Percentiles rank a stretch among this genome's conserved stretches.
Evolutionary conservation across 805 yeast genomes (phyloP).

Genomic region (Starmerella vitae): DNA sequence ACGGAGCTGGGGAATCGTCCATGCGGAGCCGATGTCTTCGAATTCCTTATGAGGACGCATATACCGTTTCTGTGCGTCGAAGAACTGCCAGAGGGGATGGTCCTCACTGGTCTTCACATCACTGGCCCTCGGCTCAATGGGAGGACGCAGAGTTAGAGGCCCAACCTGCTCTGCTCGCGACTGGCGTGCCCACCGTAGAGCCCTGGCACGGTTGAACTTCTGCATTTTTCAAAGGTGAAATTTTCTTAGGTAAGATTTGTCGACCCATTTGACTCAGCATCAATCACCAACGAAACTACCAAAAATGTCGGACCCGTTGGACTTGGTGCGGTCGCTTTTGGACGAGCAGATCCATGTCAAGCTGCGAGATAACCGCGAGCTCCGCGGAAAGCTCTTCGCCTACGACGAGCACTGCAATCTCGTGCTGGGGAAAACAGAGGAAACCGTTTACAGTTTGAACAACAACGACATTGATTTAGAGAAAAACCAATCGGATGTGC

Average conservation of each 20-base stretch:
- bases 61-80: conserved; percentile 44
- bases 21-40: conserved; percentile 42
- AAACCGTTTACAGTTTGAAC: conserved; percentile 52
- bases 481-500: conserved; percentile 60
- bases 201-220: conserved; percentile 10
- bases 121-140: conserved; percentile 68
- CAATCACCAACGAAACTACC: too few species aligned
- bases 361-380: conserved; percentile 85
- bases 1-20: conserved; percentile 82
- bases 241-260: not conserved
- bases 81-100: conserved; percentile 94
- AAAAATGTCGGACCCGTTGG: conserved; percentile 61
- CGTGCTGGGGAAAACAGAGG: conserved; percentile 85
- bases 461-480: conserved; percentile 35
- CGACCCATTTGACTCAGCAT: too few species aligned
- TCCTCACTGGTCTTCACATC: conserved; percentile 62
- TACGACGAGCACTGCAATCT: conserved; percentile 94
- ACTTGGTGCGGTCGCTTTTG: conserved; percentile 66
- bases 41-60: conserved; percentile 44
- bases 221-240: conserved; percentile 7
- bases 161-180: conserved; percentile 3
- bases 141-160: conserved; percentile 52
- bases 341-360: conserved; percentile 82
- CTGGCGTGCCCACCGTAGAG: conserved; percentile 1
- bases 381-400: conserved; percentile 80